Conservation (phyloP, 2,329 filamentous ascomycete genomes). For the Passalora sequoiae region DNA sequence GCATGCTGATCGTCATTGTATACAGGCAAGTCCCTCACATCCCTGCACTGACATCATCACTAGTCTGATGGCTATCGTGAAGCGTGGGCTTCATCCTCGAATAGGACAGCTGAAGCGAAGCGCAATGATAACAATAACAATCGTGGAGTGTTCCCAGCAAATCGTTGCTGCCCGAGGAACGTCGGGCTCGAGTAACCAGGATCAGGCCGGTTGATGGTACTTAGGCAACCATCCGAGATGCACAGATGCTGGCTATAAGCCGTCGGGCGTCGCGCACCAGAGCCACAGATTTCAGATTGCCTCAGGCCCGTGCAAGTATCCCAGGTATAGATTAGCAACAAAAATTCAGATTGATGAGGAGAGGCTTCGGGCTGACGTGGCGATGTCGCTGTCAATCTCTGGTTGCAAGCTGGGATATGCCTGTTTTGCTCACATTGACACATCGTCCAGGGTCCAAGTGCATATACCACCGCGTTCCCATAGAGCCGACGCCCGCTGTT, state of each 20-base stretch:
- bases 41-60: too few relatives aligned
- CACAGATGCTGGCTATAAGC: slow-evolving; percentile 1
- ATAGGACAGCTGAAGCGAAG: too few relatives aligned
- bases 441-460: background rate
- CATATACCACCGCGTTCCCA: background rate
- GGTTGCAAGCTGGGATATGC: background rate
- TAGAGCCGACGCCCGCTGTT: background rate
- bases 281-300: background rate
- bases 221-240: slow-evolving; percentile 1
- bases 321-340: background rate
- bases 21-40: too few relatives aligned
- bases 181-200: slow-evolving; percentile 3
- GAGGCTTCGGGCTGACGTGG: slow-evolving; percentile 1
- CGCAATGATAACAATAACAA: background rate
- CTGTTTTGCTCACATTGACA: background rate
- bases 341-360: background rate
- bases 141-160: background rate
- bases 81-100: too few relatives aligned
- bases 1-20: too few relatives aligned
- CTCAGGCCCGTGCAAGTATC: background rate
- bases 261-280: background rate
- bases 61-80: too few relatives aligned
- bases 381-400: slow-evolving; percentile 2
- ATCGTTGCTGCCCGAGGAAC: slow-evolving; percentile 1
- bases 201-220: background rate